phyloP scores from a whole-genome alignment of 495 filamentous ascomycete species.

The Xylaria nigripes region DNA sequence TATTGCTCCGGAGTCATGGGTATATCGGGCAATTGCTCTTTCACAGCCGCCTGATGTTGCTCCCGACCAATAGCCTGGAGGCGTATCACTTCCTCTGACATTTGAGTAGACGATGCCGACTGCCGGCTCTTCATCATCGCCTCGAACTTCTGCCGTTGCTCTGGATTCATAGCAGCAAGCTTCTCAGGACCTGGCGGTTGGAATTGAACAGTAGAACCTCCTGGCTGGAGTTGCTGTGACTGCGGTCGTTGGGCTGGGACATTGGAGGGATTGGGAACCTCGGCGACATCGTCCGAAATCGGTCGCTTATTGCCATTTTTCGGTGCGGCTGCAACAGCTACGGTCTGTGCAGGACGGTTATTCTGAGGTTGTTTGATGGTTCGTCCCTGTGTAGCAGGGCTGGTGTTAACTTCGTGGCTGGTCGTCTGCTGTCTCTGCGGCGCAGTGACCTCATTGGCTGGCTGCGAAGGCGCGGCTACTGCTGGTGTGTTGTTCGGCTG shows the following conservation, averaged over 20 bases:
- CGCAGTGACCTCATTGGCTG: slow-evolving; percentile 8
- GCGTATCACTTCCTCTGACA: slow-evolving; percentile 21
- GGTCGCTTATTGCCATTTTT: slow-evolving; percentile 45
- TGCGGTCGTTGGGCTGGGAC: slow-evolving; percentile 27
- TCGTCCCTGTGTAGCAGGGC: slow-evolving; percentile 12
- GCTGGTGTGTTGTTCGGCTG: slow-evolving; percentile 32
- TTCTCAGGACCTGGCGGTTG: slow-evolving; percentile 38
- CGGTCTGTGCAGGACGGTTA: slow-evolving; percentile 11
- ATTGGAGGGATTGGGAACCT: slow-evolving; percentile 39
- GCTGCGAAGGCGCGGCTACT: slow-evolving; percentile 23
- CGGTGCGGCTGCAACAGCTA: slow-evolving; percentile 13
- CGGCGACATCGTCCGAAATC: slow-evolving; percentile 54
- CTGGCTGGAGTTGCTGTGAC: slow-evolving; percentile 21
- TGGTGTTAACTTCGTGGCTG: slow-evolving; percentile 11
- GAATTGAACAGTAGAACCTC: background rate
- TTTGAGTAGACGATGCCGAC: slow-evolving; percentile 5
- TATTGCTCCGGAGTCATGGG: slow-evolving; percentile 33
- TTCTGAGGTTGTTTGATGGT: slow-evolving; percentile 22
- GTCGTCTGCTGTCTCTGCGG: slow-evolving; percentile 18
- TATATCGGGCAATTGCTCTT: slow-evolving; percentile 27
- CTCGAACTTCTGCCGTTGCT: slow-evolving; percentile 42
- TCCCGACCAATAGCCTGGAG: slow-evolving; percentile 29
- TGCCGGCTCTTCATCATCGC: slow-evolving; percentile 25
- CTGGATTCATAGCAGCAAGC: slow-evolving; percentile 41
- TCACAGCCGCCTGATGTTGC: slow-evolving; percentile 17